Conservation (phyloP, 768 basidiomycete genomes). For the Mycena chlorophos region DNA sequence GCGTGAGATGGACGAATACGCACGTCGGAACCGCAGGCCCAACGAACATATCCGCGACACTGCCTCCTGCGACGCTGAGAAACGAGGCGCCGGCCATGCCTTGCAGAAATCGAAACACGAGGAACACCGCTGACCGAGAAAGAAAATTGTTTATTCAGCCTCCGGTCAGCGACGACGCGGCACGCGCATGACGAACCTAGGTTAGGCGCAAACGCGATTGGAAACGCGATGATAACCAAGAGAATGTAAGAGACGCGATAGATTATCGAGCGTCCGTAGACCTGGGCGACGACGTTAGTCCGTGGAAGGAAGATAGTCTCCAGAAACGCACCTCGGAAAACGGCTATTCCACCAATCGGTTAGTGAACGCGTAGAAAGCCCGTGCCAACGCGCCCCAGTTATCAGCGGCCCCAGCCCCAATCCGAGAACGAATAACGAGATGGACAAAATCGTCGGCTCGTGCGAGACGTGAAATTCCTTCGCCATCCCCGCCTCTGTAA, state of each 20-base stretch:
- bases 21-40: slow-evolving; percentile 61
- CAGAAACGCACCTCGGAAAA: slow-evolving; percentile 46
- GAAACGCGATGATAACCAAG: slow-evolving; percentile 66
- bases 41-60: slow-evolving; percentile 55
- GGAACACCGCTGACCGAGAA: slow-evolving; percentile 48
- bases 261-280: slow-evolving; percentile 65
- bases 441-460: slow-evolving; percentile 50
- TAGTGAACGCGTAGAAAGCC: neutral
- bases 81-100: slow-evolving; percentile 59
- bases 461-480: slow-evolving; percentile 47
- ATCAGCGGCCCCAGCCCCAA: slow-evolving; percentile 58
- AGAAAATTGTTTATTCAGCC: too few species aligned
- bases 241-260: slow-evolving; percentile 61
- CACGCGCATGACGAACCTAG: neutral
- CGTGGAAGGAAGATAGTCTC: slow-evolving; percentile 36
- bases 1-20: slow-evolving; percentile 22
- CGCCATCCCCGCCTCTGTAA: slow-evolving; percentile 62
- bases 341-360: slow-evolving; percentile 48
- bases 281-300: slow-evolving; percentile 38
- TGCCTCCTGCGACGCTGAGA: slow-evolving; percentile 58
- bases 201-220: slow-evolving; percentile 67
- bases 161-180: neutral
- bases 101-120: slow-evolving; percentile 57
- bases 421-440: slow-evolving; percentile 61
- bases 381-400: slow-evolving; percentile 46